Evolutionary conservation across 2,329 filamentous ascomycete genomes (phyloP), one percentile per base, ranked within the genome.

Genomic region (Aspergillus thermomutatus): DNA sequence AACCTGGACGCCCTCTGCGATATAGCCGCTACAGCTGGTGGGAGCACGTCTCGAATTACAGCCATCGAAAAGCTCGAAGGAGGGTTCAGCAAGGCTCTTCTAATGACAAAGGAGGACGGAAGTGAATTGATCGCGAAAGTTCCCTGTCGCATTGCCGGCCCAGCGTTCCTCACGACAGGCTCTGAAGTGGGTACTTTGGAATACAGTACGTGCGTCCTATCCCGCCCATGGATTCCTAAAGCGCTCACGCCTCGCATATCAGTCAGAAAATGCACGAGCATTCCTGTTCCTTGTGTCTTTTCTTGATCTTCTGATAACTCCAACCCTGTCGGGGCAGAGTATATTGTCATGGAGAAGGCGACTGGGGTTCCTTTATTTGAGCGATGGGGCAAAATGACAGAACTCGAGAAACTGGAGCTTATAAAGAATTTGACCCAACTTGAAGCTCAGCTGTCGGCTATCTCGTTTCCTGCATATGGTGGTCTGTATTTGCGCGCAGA

Each of bases 341-440:
- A 77, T 54, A 76, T 77, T 19, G 69, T 77, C 51, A 74, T 76
- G 68, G 71, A 75, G 61, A 70, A 74, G 55, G 69, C 71, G 2
- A 34, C 58, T 6, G 74, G 75, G 2, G 62, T 75, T 57, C 61
- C 59, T 27, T 58, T 76, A 46, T 65, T 66, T 49, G 41, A 69
- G 54, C 59, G 37, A 58, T 72, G 69, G 71, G 64, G 60, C 19
- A 58, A 53, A 10, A 60, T 64, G 54, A 7, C 52, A 3, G 56
- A 62, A 23, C 23, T 55, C n/a, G 58, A 68, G 26, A 56, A 59
- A 25, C 28, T 65, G 9, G 40, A 65, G 19, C 56, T 70, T 7
- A 68, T 68, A 14, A 64, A 60, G 46, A 54, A 60, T 26, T 49
- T 69, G 41, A 64, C 64, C 5, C 17, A 63, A 34, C 49, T 65